Base-by-base conservation (phyloP, 192 early-diverging fungal species). In the Coemansia sp. region DNA sequence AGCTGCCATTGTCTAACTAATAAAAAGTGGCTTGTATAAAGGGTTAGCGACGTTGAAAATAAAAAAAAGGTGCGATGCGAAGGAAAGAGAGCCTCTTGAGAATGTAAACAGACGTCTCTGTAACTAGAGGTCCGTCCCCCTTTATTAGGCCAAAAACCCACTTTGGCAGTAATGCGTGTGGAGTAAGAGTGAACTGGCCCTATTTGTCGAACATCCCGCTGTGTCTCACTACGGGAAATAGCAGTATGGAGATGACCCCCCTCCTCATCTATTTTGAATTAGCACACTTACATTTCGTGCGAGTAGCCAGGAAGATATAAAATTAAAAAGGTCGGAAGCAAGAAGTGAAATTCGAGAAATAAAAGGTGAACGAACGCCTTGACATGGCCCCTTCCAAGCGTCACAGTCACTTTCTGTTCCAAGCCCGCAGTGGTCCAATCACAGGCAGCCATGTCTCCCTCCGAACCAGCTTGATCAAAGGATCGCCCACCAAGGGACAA, bases 1-100 rank as follows among this genome's bases (percentile, higher is more conserved):
- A 20, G 80, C 71, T 7, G 75, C 75, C 80, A 83, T 83, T 45
- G 25, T 37, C 48, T 12, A 35, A 14, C 36, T 12, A 28, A 31
- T 9, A 13, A 50, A 50, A 13, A 13, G 23, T 18, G 47, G 47
- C 3, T 50, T 25, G 7, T 35, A 18, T 18, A 6, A 43, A 31
- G 4, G 31, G 31, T 31, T 31, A 31, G 31, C 31, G 31, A 31
- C 66, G 43, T 3, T 13, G 6, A 65, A 58, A 8, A 39, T 8
- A 64, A 23, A 35, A 36, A 31, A 31, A 31, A 31, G 31, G 31
- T 4, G 31, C 4, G 31, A 31, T 31, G 31, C 4, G 31, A 31
- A 31, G 4, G 31, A 31, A 31, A 4, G 4, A 31, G 31, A 31
- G 31, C 2, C 31, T 31, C 31, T 3, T 31, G 31, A 31, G 33